Conservation (phyloP, 2,329 filamentous ascomycete species). For the Hymenoscyphus occultus region DNA sequence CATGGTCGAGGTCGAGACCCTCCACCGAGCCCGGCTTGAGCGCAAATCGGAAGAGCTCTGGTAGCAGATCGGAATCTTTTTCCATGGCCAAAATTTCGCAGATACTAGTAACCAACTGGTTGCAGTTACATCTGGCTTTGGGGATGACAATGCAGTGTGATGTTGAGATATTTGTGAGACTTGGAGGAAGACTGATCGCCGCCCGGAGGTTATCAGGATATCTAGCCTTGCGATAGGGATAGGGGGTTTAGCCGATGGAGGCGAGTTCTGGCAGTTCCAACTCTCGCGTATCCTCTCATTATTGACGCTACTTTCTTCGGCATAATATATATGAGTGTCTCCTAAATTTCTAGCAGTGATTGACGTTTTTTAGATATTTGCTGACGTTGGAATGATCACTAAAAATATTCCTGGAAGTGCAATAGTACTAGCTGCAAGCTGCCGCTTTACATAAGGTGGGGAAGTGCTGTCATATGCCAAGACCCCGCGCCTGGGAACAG, state of each 20-base stretch:
- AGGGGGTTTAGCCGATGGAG: no score
- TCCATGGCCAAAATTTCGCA: constrained; percentile 20
- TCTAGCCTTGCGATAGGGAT: background rate
- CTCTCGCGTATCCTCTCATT: no score
- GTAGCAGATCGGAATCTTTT: constrained; percentile 23
- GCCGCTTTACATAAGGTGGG: background rate
- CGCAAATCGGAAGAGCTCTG: constrained; percentile 25
- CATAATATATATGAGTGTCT: no score
- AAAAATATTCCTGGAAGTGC: no score
- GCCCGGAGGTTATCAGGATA: background rate
- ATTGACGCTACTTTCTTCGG: no score
- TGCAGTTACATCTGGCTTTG: constrained; percentile 8
- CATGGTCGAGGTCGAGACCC: constrained; percentile 11
- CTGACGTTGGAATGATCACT: no score
- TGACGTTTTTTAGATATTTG: no score
- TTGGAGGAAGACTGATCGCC: background rate
- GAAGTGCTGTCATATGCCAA: background rate
- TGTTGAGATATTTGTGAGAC: constrained; percentile 2
- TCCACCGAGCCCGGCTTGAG: constrained; percentile 15
- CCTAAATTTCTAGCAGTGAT: no score
- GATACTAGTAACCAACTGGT: constrained; percentile 1
- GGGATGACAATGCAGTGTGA: background rate
- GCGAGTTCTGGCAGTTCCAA: no score
- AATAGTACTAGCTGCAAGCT: no score
- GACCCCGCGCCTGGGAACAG: background rate